Conservation (phyloP, 2,329 filamentous ascomycete species). For the Pseudogymnoascus destructans region DNA sequence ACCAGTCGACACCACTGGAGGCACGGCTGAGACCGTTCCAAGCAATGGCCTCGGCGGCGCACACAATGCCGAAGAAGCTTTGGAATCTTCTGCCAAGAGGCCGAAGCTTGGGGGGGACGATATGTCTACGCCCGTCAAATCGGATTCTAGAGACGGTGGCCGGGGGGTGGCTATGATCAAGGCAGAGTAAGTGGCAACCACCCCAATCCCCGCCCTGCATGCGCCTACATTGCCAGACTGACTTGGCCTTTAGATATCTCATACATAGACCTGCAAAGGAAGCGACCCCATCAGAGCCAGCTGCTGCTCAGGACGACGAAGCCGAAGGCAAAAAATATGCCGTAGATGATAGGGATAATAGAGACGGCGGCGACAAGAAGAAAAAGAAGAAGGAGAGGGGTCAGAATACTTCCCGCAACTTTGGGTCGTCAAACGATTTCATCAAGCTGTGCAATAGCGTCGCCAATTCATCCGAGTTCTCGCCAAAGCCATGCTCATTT, state of each 20-base stretch:
- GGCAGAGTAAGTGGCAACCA: constrained; percentile 20
- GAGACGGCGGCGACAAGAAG: constrained; percentile 29
- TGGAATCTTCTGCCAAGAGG: constrained; percentile 42
- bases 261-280: constrained; percentile 17
- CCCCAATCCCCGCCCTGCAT: background rate
- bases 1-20: background rate
- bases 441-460: constrained; percentile 67
- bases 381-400: constrained; percentile 52
- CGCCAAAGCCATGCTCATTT: constrained; percentile 61
- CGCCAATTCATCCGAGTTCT: constrained; percentile 64
- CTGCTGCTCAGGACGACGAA: constrained; percentile 36
- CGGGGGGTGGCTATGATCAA: constrained; percentile 25
- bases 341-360: constrained; percentile 27
- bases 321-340: constrained; percentile 39
- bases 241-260: constrained; percentile 20
- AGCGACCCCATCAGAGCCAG: constrained; percentile 4
- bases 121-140: background rate
- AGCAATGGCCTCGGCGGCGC: constrained; percentile 4
- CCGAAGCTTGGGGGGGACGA: constrained; percentile 36
- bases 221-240: constrained; percentile 2
- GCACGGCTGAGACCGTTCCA: constrained; percentile 1
- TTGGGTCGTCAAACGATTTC: constrained; percentile 66
- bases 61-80: constrained; percentile 3
- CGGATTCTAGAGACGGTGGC: constrained; percentile 17
- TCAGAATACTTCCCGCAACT: constrained; percentile 74